Conservation (phyloP, 2,329 filamentous ascomycete species). For the Monilinia fructicola region DNA sequence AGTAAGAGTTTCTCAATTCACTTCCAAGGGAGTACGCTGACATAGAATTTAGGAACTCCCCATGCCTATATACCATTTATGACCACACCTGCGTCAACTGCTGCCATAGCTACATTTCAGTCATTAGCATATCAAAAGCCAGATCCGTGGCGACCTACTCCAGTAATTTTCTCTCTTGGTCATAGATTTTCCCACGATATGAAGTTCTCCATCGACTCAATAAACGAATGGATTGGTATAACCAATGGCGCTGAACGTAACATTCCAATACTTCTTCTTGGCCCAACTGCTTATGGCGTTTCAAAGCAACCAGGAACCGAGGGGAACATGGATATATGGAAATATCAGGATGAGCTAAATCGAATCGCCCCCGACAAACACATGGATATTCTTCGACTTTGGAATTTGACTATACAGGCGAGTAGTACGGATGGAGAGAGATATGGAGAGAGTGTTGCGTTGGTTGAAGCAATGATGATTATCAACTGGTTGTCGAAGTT, state of each 20-base stretch:
- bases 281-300: conserved; percentile 40
- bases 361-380: conserved; percentile 40
- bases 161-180: conserved; percentile 43
- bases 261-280: conserved; percentile 46
- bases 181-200: conserved; percentile 40
- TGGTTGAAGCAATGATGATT: conserved; percentile 45
- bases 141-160: conserved; percentile 43
- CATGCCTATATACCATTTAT: conserved; percentile 43
- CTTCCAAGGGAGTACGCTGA: neutral
- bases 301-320: conserved; percentile 17
- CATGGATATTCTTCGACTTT: conserved; percentile 46
- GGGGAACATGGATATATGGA: conserved; percentile 38
- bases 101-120: conserved; percentile 40
- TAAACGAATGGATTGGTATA: conserved; percentile 45
- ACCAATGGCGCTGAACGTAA: conserved; percentile 42
- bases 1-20: conserved; percentile 23
- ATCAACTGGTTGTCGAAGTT: conserved; percentile 43
- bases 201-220: conserved; percentile 38
- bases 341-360: conserved; percentile 42
- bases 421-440: conserved; percentile 43
- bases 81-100: conserved; percentile 39
- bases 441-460: conserved; percentile 44
- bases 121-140: conserved; percentile 35
- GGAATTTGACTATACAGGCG: conserved; percentile 46
- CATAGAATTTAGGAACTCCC: conserved; percentile 36